These are phyloP conservation scores for Podospora fimiseda DNA, from an alignment of 495 filamentous ascomycete genomes.

Conservation along the genomic window DNA sequence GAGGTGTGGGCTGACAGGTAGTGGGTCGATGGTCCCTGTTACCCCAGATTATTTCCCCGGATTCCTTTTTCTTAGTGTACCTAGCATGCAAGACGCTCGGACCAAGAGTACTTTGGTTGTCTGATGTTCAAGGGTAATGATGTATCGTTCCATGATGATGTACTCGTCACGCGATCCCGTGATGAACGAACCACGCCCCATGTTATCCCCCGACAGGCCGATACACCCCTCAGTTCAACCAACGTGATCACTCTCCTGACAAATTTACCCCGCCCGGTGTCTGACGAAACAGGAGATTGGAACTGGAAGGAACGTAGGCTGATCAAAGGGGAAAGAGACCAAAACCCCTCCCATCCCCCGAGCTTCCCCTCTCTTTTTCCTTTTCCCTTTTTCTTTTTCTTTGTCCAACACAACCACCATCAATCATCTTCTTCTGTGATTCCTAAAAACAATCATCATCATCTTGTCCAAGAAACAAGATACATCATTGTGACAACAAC, in stretches of 20 bases:
- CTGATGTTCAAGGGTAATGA: too few species aligned
- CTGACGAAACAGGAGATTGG: slow-evolving; percentile 26
- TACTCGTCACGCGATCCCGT: slow-evolving; percentile 32
- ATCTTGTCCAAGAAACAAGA: too few species aligned
- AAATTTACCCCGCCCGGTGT: slow-evolving; percentile 37
- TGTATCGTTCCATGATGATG: slow-evolving; percentile 30
- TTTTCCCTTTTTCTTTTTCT: slow-evolving; percentile 17
- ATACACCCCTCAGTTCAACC: too few species aligned
- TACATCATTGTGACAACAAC: too few species aligned
- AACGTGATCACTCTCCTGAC: slow-evolving; percentile 26
- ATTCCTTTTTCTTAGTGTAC: slow-evolving; percentile 6
- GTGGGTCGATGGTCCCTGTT: slow-evolving; percentile 9
- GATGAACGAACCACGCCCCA: too few species aligned
- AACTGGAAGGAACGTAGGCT: slow-evolving; percentile 3
- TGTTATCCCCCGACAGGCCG: too few species aligned
- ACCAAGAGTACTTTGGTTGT: slow-evolving; percentile 22
- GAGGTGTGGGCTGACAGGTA: slow-evolving; percentile 2
- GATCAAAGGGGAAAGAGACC: not conserved
- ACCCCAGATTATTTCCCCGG: slow-evolving; percentile 24
- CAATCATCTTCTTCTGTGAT: slow-evolving; percentile 6
- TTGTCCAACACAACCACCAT: slow-evolving; percentile 17
- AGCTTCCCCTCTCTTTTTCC: slow-evolving; percentile 10
- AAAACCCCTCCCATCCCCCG: not conserved
- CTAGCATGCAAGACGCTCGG: slow-evolving; percentile 22
- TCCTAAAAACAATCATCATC: not conserved